Evolutionary conservation across 164 flowering plant genomes (phyloP).

Genomic region (Hamamelis virginiana): DNA sequence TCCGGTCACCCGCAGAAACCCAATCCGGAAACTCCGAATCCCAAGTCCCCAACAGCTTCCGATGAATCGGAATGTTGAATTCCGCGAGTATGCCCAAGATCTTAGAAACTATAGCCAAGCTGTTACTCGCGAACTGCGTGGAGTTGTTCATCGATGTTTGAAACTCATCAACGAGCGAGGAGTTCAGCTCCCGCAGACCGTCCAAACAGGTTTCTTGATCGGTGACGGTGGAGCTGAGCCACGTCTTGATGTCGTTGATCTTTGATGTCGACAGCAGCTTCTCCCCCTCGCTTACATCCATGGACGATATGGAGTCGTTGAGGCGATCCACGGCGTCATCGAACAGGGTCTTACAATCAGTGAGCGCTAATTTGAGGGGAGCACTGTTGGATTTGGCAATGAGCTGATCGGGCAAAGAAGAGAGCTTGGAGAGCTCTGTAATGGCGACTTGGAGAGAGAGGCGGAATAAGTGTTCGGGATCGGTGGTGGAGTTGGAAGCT

Average conservation of each 20-base stretch:
- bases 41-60: slow-evolving; percentile 35
- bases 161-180: slow-evolving; percentile 20
- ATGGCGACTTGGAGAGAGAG: slow-evolving; percentile 48
- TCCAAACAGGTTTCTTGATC: slow-evolving; percentile 48
- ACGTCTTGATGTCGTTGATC: slow-evolving; percentile 32
- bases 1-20: slow-evolving; percentile 38
- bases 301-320: slow-evolving; percentile 32
- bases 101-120: slow-evolving; percentile 61
- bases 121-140: slow-evolving; percentile 61
- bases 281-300: slow-evolving; percentile 16
- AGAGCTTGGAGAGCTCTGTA: slow-evolving; percentile 35
- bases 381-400: slow-evolving; percentile 16
- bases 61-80: slow-evolving; percentile 44
- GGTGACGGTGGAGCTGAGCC: slow-evolving; percentile 42
- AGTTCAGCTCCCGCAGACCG: slow-evolving; percentile 31
- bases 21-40: slow-evolving; percentile 37
- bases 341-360: slow-evolving; percentile 44
- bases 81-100: slow-evolving; percentile 30
- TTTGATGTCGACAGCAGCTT: slow-evolving; percentile 16
- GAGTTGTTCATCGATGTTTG: slow-evolving; percentile 42
- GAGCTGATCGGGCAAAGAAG: slow-evolving; percentile 25
- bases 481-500: slow-evolving; percentile 16
- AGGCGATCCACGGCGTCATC: slow-evolving; percentile 36
- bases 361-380: slow-evolving; percentile 28
- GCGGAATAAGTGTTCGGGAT: slow-evolving; percentile 43